Evolutionary conservation across 164 flowering plant species (phyloP).

Genomic region (Liquidambar formosana): DNA sequence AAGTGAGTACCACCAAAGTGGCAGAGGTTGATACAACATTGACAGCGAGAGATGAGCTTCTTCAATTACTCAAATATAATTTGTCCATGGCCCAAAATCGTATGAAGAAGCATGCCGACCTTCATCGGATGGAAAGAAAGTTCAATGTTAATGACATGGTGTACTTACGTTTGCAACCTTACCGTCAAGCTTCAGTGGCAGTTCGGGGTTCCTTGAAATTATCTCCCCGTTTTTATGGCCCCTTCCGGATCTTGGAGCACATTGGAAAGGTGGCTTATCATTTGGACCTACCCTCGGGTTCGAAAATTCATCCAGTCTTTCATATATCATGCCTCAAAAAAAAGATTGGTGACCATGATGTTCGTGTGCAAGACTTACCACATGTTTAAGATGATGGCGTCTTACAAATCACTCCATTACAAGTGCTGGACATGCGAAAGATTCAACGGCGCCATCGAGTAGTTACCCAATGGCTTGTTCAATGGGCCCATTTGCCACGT

Average conservation of each 20-base stretch:
- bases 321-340: background rate
- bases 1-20: too few relatives aligned
- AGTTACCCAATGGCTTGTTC: background rate
- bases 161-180: too few relatives aligned
- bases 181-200: background rate
- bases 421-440: background rate
- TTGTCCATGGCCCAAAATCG: too few relatives aligned
- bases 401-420: background rate
- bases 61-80: too few relatives aligned
- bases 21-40: too few relatives aligned
- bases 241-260: background rate
- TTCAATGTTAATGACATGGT: too few relatives aligned
- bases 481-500: background rate
- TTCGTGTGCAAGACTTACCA: background rate
- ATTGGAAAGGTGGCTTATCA: background rate
- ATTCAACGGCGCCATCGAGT: background rate
- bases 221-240: background rate
- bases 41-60: too few relatives aligned
- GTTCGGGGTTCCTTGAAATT: background rate
- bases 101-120: too few relatives aligned
- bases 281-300: background rate
- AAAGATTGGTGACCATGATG: background rate
- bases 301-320: background rate
- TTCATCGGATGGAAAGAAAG: too few relatives aligned
- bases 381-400: background rate